These are phyloP conservation scores for Solanum pimpinellifolium DNA, from an alignment of 257 asterid genomes.

Conservation along the genomic window DNA sequence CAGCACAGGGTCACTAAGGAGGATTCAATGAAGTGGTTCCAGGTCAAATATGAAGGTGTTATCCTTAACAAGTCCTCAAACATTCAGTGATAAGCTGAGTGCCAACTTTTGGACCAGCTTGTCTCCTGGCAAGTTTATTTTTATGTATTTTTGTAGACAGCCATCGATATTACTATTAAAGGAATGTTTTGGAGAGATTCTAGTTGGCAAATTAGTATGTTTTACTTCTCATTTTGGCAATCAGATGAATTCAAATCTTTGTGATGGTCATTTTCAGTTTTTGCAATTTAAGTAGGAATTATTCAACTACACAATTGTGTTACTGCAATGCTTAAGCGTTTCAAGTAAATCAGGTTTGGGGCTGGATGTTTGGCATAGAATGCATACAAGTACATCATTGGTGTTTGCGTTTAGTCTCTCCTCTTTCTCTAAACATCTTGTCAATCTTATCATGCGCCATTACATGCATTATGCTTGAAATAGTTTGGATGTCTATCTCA, in stretches of 20 bases:
- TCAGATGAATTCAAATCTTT: background rate
- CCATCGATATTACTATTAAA: background rate
- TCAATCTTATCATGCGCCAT: constrained; percentile 63
- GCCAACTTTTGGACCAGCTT: background rate
- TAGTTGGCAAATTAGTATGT: background rate
- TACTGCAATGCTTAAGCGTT: background rate
- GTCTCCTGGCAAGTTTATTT: background rate
- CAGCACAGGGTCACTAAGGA: constrained; percentile 74
- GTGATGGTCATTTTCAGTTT: background rate
- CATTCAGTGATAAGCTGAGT: constrained; percentile 2
- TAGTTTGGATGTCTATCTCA: constrained; percentile 16
- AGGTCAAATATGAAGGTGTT: constrained; percentile 68
- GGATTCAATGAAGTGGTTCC: constrained; percentile 75
- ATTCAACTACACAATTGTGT: background rate
- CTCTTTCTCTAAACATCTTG: constrained; percentile 40
- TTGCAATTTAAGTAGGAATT: background rate
- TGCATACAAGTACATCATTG: constrained; percentile 12
- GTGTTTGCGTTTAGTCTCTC: background rate
- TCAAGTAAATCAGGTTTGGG: background rate
- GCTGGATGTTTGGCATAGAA: background rate
- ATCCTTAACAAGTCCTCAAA: constrained; percentile 65
- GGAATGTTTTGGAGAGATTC: constrained; percentile 1
- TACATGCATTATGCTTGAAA: constrained; percentile 51
- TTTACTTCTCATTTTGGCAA: background rate
- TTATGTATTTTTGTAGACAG: constrained; percentile 3